These are phyloP conservation scores for Hypseocharis bilobata DNA, from an alignment of 441 rosid genomes.

Conservation along the genomic window DNA sequence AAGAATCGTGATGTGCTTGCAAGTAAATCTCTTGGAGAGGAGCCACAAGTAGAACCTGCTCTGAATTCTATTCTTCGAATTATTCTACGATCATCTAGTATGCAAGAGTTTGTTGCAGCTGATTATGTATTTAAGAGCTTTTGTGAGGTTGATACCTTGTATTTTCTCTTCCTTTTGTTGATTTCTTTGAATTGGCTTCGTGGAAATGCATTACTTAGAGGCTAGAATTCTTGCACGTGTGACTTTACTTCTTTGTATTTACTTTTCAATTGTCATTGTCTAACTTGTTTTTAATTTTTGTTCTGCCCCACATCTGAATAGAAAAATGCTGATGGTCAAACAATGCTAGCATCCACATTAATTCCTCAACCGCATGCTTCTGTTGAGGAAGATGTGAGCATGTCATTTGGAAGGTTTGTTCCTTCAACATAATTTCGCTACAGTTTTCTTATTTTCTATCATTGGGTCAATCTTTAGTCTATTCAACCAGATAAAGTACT, in stretches of 20 bases:
- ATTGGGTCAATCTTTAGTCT: too few relatives aligned
- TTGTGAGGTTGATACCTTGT: slow-evolving; percentile 61
- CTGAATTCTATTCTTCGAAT: slow-evolving; percentile 83
- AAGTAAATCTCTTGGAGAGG: slow-evolving; percentile 88
- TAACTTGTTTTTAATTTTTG: not conserved
- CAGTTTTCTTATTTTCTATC: not conserved
- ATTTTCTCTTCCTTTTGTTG: slow-evolving; percentile 14
- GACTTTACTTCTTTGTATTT: not conserved
- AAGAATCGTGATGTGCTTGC: slow-evolving; percentile 71
- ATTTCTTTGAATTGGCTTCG: slow-evolving; percentile 4
- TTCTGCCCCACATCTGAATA: slow-evolving; percentile 20
- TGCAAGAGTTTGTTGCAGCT: slow-evolving; percentile 87
- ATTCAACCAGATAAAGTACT: not conserved
- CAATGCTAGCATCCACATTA: slow-evolving; percentile 83
- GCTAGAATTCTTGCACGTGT: not conserved
- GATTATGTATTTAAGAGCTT: slow-evolving; percentile 76
- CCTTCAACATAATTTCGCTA: slow-evolving; percentile 1
- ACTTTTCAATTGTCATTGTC: slow-evolving; percentile 13
- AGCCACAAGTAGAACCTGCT: slow-evolving; percentile 80
- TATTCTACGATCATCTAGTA: slow-evolving; percentile 70
- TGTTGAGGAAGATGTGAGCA: slow-evolving; percentile 76
- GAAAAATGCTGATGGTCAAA: slow-evolving; percentile 80
- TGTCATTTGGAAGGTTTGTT: slow-evolving; percentile 94
- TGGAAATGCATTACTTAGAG: not conserved
- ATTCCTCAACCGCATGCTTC: slow-evolving; percentile 78